These are phyloP conservation scores for Candida pseudoviswanathii DNA, from an alignment of 1,139 yeast species.

Conservation along the genomic window DNA sequence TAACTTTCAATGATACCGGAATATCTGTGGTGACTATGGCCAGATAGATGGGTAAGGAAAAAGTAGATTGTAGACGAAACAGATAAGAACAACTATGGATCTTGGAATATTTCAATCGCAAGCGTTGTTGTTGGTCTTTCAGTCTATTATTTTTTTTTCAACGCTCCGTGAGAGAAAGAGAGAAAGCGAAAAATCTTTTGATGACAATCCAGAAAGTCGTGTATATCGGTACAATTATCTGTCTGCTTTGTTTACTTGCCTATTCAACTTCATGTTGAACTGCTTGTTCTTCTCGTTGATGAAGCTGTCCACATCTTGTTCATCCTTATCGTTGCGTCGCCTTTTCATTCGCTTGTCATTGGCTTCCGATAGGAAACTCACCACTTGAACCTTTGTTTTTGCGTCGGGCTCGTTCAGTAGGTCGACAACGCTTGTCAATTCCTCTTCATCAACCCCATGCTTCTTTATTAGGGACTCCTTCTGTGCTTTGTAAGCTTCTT, in stretches of 20 bases:
- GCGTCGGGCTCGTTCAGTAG: slow-evolving; percentile 22
- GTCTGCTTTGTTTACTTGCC: slow-evolving; percentile 44
- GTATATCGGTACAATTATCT: not conserved
- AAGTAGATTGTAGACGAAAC: too few relatives aligned
- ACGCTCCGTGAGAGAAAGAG: not conserved
- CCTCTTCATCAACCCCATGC: slow-evolving; percentile 4
- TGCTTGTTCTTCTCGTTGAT: slow-evolving; percentile 80
- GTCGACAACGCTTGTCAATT: slow-evolving; percentile 9
- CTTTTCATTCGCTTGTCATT: slow-evolving; percentile 30
- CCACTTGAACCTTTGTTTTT: slow-evolving; percentile 26
- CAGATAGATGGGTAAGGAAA: too few relatives aligned
- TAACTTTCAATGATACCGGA: too few relatives aligned
- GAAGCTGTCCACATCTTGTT: slow-evolving; percentile 37
- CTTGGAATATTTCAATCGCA: too few relatives aligned
- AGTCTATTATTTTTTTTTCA: not conserved
- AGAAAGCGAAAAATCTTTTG: slow-evolving; percentile 4
- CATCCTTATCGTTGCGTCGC: slow-evolving; percentile 29
- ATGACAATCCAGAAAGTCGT: slow-evolving; percentile 1
- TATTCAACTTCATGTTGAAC: slow-evolving; percentile 70
- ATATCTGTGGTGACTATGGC: too few relatives aligned
- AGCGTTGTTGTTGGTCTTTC: not conserved
- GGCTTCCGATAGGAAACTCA: slow-evolving; percentile 37
- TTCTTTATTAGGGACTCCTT: slow-evolving; percentile 11
- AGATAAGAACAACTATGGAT: too few relatives aligned
- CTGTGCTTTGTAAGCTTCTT: slow-evolving; percentile 38